phyloP scores from a whole-genome alignment of 495 filamentous ascomycete species.

The Neurospora tetrasperma region DNA sequence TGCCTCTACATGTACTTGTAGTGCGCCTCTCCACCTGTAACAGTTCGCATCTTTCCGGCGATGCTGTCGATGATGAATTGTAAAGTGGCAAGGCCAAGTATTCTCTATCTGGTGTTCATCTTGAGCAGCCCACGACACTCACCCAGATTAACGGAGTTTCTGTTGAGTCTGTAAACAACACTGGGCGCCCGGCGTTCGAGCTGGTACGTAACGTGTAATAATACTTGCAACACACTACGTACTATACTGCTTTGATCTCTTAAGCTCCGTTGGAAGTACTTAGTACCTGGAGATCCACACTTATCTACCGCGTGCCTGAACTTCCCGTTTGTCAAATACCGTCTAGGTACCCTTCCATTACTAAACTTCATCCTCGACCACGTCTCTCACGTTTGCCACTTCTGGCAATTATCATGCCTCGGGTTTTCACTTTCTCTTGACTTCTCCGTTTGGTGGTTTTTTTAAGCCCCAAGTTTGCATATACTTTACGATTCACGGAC shows the following conservation, averaged over 20 bases:
- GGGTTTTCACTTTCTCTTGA: neutral
- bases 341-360: neutral
- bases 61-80: neutral
- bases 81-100: neutral
- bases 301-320: neutral
- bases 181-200: neutral
- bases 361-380: neutral
- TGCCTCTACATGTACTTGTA: neutral
- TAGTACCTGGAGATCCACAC: neutral
- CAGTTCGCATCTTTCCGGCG: neutral
- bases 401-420: neutral
- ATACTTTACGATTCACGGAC: neutral
- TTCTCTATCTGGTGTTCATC: neutral
- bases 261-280: neutral
- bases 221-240: neutral
- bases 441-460: neutral
- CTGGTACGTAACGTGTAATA: neutral
- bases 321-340: neutral
- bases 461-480: neutral
- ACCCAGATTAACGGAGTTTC: neutral
- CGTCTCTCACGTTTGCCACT: neutral
- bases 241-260: neutral
- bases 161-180: neutral
- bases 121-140: neutral
- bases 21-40: neutral